These are phyloP conservation scores for Piper longum DNA, from an alignment of 164 flowering plant genomes.

Conservation along the genomic window DNA sequence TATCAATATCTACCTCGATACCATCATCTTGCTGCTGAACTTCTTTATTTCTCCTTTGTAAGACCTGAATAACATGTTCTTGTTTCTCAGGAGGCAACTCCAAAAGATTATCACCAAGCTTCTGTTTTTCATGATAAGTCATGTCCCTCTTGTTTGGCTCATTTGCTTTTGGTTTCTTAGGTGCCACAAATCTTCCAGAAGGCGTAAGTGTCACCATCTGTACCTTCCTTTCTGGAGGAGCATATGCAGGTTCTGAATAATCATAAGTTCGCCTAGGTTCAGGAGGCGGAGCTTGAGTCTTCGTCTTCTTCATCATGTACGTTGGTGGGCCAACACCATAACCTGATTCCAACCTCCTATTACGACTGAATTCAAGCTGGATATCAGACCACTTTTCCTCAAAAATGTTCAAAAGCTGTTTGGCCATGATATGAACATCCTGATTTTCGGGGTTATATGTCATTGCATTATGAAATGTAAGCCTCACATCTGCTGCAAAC, in stretches of 20 bases:
- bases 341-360: slow-evolving; percentile 13
- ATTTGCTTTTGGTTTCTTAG: slow-evolving; percentile 54
- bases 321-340: slow-evolving; percentile 19
- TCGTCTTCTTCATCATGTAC: slow-evolving; percentile 18
- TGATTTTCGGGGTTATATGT: slow-evolving; percentile 72
- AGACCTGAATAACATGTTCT: slow-evolving; percentile 60
- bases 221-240: slow-evolving; percentile 17
- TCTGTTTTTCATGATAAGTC: slow-evolving; percentile 82
- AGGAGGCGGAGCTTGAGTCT: slow-evolving; percentile 18
- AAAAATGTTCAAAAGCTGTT: slow-evolving; percentile 36
- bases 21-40: slow-evolving; percentile 72
- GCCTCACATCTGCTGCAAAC: slow-evolving; percentile 77
- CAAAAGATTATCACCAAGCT: slow-evolving; percentile 52
- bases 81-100: slow-evolving; percentile 65
- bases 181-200: slow-evolving; percentile 24
- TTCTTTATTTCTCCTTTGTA: slow-evolving; percentile 53
- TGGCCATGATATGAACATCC: slow-evolving; percentile 71
- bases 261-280: slow-evolving; percentile 23
- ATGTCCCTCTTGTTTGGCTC: slow-evolving; percentile 53
- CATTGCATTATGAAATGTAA: slow-evolving; percentile 77
- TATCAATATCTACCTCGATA: slow-evolving; percentile 81
- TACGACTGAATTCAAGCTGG: slow-evolving; percentile 23
- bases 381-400: slow-evolving; percentile 46
- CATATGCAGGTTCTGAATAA: slow-evolving; percentile 27
- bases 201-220: slow-evolving; percentile 14